Base-by-base conservation (phyloP, 768 basidiomycete species). In the Grammothele lineata region DNA sequence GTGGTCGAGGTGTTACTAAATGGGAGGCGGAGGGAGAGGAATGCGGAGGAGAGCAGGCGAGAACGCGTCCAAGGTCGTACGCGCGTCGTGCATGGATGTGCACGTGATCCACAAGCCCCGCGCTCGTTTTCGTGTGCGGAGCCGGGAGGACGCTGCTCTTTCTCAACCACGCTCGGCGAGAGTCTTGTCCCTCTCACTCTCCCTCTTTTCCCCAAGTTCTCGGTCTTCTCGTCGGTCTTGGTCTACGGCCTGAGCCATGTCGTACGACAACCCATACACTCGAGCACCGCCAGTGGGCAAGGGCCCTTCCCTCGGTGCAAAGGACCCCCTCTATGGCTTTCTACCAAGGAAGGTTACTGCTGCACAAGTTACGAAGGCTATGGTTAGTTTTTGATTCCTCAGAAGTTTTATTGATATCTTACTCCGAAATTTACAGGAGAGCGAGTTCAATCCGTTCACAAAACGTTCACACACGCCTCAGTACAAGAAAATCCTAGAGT, bases 381-480 rank as follows among this genome's bases (percentile, higher is more conserved):
- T 64, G 61, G 62, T 59, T 38, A 18, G 57, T 50, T 21, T n/a
- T n/a, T n/a, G n/a, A n/a, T n/a, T n/a, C n/a, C n/a, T n/a, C n/a
- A n/a, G n/a, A n/a, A n/a, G n/a, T 14, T 24, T 15, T 11, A 3
- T 11, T 14, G 14, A 4, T 25, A 12, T 17, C 17, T 4, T 27
- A 14, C n/a, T 4, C 5, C 24, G 3, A 26, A 9, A 26, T 23
- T 14, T 37, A 12, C 23, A 93, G 92, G 81, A 87, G 58, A 76
- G 85, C 50, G 78, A 87, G 33, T 51, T 85, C 33, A 97, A 98
- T 59, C 87, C 95, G 1, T 98, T 97, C 70, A 96, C 89, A 4
- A 85, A 85, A 48, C 66, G 62, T 49, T 87, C 90, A 0, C 85
- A 85, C 62, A 80, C 90, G 0, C 61, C 77, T 3, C 78, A 85